phyloP scores from a whole-genome alignment of 1,139 yeast species.

The Taphrina flavorubra region DNA sequence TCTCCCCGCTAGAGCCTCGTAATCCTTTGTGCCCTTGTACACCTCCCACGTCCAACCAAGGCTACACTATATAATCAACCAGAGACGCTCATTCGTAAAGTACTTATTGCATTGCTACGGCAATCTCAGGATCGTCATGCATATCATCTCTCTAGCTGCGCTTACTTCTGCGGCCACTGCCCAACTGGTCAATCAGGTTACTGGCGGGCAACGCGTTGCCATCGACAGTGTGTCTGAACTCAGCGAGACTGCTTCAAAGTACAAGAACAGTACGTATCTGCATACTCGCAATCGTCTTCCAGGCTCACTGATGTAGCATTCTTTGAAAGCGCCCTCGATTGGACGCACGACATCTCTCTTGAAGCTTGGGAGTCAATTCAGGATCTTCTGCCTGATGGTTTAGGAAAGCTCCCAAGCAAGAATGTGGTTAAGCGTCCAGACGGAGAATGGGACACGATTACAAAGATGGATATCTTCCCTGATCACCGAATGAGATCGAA shows the following conservation, averaged over 20 bases:
- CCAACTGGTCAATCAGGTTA: conserved; percentile 23
- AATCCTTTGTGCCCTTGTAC: not conserved
- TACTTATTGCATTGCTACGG: not conserved
- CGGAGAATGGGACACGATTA: conserved; percentile 38
- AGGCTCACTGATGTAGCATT: conserved; percentile 28
- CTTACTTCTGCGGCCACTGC: conserved; percentile 18
- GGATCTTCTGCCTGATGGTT: conserved; percentile 25
- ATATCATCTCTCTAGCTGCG: conserved; percentile 7
- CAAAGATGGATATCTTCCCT: conserved; percentile 30
- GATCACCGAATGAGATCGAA: conserved; percentile 67
- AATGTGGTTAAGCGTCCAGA: conserved; percentile 28
- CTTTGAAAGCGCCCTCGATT: conserved; percentile 24
- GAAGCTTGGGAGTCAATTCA: conserved; percentile 37
- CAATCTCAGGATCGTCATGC: conserved; percentile 4
- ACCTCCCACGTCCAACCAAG: not conserved
- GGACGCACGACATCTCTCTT: conserved; percentile 31
- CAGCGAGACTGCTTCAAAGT: conserved; percentile 12
- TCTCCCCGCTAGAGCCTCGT: conserved; percentile 5
- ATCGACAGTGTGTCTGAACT: conserved; percentile 23
- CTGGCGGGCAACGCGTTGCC: not conserved
- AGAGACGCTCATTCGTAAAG: too few species aligned
- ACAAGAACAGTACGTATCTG: conserved; percentile 7
- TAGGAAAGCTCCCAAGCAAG: conserved; percentile 44
- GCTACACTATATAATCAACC: not conserved
- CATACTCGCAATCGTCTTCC: too few species aligned